Evolutionary conservation across 768 basidiomycete genomes (phyloP).

Genomic region (Pisolithus albus): DNA sequence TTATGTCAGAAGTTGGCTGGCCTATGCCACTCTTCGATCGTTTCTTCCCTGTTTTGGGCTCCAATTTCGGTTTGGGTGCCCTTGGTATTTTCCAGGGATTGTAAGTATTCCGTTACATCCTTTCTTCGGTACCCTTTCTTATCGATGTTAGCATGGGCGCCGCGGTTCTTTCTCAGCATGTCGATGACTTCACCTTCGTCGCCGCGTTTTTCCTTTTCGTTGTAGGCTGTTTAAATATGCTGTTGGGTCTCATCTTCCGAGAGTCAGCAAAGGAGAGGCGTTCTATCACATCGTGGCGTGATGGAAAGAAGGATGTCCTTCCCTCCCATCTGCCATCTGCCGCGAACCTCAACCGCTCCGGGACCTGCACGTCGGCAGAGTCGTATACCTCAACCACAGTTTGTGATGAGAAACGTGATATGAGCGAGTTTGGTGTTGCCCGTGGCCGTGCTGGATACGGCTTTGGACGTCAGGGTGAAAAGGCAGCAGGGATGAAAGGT

Average conservation of each 20-base stretch:
- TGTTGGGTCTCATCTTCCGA: slow-evolving; percentile 70
- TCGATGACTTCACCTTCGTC: slow-evolving; percentile 84
- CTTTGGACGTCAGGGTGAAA: slow-evolving; percentile 78
- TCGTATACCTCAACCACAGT: slow-evolving; percentile 22
- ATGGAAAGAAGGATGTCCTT: slow-evolving; percentile 42
- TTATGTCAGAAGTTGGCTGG: slow-evolving; percentile 80
- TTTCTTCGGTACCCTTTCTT: slow-evolving; percentile 2
- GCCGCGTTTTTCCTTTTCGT: slow-evolving; percentile 90
- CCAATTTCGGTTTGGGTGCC: slow-evolving; percentile 77
- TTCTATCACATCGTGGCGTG: slow-evolving; percentile 59
- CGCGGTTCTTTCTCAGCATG: slow-evolving; percentile 68
- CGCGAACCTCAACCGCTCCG: slow-evolving; percentile 19
- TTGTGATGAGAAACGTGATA: slow-evolving; percentile 24
- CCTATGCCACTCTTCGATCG: slow-evolving; percentile 71
- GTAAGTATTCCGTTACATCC: slow-evolving; percentile 34
- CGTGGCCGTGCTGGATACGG: slow-evolving; percentile 51
- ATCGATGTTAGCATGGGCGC: slow-evolving; percentile 49
- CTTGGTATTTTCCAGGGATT: slow-evolving; percentile 85
- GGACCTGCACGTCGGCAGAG: slow-evolving; percentile 17
- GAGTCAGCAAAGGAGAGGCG: slow-evolving; percentile 54
- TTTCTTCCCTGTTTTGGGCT: slow-evolving; percentile 83
- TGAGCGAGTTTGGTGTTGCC: slow-evolving; percentile 15
- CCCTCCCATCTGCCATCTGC: slow-evolving; percentile 32
- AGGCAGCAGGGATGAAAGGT: slow-evolving; percentile 59
- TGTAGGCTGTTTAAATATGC: slow-evolving; percentile 82